These are phyloP conservation scores for Quercus aquifolioides DNA, from an alignment of 306 rosid species.

Conservation along the genomic window DNA sequence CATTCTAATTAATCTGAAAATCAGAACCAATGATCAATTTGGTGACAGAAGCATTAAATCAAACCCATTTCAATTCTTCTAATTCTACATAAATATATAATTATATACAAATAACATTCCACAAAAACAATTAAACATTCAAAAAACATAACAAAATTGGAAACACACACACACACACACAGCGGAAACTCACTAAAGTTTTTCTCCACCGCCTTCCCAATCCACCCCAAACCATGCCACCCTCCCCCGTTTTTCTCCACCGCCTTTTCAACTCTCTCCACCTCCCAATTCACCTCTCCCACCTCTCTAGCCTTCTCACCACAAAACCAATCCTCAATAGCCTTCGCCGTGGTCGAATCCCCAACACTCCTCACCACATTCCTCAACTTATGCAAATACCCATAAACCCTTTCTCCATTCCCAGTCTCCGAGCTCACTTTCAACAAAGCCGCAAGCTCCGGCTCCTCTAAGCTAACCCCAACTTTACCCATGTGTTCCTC, in stretches of 20 bases:
- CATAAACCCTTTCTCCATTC: slow-evolving; percentile 60
- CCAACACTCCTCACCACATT: slow-evolving; percentile 50
- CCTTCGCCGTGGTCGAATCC: slow-evolving; percentile 41
- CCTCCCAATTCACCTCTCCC: slow-evolving; percentile 43
- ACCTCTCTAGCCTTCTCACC: slow-evolving; percentile 42
- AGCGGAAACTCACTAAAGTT: slow-evolving; percentile 86
- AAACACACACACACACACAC: no score
- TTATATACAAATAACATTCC: not conserved
- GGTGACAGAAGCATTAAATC: not conserved
- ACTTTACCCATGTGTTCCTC: slow-evolving; percentile 55
- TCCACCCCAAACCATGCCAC: slow-evolving; percentile 94
- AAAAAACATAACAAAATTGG: not conserved
- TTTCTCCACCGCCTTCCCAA: no score
- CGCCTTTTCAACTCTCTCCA: slow-evolving; percentile 32
- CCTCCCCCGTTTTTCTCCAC: slow-evolving; percentile 78
- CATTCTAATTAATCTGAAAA: not conserved
- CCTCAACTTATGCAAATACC: slow-evolving; percentile 74
- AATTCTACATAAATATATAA: not conserved
- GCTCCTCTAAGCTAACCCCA: slow-evolving; percentile 60
- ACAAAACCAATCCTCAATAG: slow-evolving; percentile 74
- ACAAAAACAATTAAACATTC: not conserved
- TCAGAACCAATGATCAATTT: not conserved
- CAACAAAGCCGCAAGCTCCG: slow-evolving; percentile 63
- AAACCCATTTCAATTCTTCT: not conserved
- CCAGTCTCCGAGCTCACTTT: slow-evolving; percentile 54